Percentiles rank a stretch among this genome's conserved stretches.
These are phyloP conservation scores for Oidium heveae DNA, from an alignment of 2,329 filamentous ascomycete genomes.

Conservation along the genomic window DNA sequence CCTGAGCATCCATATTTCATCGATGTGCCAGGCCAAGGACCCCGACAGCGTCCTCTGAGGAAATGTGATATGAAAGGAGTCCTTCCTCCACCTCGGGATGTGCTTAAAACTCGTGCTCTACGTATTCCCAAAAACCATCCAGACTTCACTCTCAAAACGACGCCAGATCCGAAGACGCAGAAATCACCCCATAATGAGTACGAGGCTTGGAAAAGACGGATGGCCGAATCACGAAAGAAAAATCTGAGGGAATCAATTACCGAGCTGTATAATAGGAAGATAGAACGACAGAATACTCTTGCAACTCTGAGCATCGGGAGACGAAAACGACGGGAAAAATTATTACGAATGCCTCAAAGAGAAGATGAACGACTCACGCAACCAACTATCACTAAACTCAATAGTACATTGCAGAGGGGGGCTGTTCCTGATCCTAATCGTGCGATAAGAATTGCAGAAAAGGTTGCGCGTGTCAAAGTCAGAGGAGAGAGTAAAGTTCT, in stretches of 20 bases:
- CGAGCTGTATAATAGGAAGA: conserved; percentile 43
- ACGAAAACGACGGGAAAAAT: conserved; percentile 21
- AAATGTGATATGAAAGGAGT: conserved; percentile 36
- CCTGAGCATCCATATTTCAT: not conserved
- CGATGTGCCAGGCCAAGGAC: not conserved
- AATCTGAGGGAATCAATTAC: conserved; percentile 48
- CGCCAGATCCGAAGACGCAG: conserved; percentile 22
- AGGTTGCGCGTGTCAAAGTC: conserved; percentile 18
- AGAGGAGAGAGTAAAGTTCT: conserved; percentile 26
- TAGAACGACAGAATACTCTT: conserved; percentile 15
- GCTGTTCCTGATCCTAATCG: conserved; percentile 37
- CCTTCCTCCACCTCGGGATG: conserved; percentile 56
- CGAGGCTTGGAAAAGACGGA: conserved; percentile 38
- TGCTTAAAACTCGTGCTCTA: conserved; percentile 38
- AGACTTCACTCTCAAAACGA: conserved; percentile 34
- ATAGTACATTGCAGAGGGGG: conserved; percentile 21
- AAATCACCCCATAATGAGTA: conserved; percentile 10
- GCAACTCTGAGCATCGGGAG: conserved; percentile 20
- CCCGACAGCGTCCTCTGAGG: not conserved
- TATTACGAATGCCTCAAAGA: conserved; percentile 37
- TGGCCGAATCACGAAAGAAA: conserved; percentile 45
- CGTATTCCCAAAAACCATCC: conserved; percentile 29
- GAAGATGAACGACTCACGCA: conserved; percentile 57
- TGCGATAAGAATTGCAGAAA: conserved; percentile 24
- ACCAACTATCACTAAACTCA: conserved; percentile 32